Evolutionary conservation across 1,139 yeast species (phyloP).

Genomic region (Schwanniomyces etchellsii): DNA sequence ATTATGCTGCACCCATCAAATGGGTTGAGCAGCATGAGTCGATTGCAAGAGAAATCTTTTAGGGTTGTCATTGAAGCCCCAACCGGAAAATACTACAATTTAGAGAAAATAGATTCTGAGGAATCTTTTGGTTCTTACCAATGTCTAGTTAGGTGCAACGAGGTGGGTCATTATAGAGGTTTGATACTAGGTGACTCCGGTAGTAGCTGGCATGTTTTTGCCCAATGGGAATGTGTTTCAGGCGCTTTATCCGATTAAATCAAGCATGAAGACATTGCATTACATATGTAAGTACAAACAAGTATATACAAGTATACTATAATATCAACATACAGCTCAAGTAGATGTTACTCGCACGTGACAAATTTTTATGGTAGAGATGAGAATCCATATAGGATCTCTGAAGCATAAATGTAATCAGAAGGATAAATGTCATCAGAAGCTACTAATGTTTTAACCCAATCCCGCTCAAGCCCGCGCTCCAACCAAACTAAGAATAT

Average conservation of each 20-base stretch:
- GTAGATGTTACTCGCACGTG: too few species aligned
- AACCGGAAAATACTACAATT: conserved; percentile 67
- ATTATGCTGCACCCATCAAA: conserved; percentile 59
- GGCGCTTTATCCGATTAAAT: conserved; percentile 13
- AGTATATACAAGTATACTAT: too few species aligned
- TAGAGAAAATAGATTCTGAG: conserved; percentile 42
- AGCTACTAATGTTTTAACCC: too few species aligned
- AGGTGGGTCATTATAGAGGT: conserved; percentile 78
- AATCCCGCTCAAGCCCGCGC: neutral
- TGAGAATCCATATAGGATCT: too few species aligned
- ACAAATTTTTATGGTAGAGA: too few species aligned
- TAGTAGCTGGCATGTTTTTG: conserved; percentile 82
- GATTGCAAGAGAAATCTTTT: conserved; percentile 35
- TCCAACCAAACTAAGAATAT: neutral
- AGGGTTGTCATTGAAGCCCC: conserved; percentile 78
- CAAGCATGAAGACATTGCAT: too few species aligned
- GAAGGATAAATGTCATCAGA: too few species aligned
- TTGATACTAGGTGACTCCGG: conserved; percentile 77
- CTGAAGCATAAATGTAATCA: too few species aligned
- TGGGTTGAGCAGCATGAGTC: conserved; percentile 40
- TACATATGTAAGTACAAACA: too few species aligned
- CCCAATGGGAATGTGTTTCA: conserved; percentile 74
- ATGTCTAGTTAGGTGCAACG: conserved; percentile 54
- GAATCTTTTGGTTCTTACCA: conserved; percentile 54
- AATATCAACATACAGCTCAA: too few species aligned